These are phyloP conservation scores for Acorus calamus DNA, from an alignment of 106 monocot genomes.

Conservation along the genomic window DNA sequence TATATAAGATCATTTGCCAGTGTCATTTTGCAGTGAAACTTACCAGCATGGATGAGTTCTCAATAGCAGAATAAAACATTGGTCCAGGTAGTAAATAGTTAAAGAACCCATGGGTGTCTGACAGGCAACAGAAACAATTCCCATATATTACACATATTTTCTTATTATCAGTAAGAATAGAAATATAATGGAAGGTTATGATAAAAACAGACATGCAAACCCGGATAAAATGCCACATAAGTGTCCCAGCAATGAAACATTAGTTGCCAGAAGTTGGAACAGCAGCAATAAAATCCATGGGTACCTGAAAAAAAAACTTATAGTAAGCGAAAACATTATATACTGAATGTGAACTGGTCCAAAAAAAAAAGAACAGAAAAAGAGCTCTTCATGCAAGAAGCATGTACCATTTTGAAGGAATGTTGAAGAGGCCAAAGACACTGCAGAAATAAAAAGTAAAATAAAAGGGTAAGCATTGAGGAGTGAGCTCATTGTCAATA, in stretches of 20 bases:
- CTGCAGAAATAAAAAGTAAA: constrained; percentile 34
- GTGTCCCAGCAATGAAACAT: constrained; percentile 89
- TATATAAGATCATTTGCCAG: no score
- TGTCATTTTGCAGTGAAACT: constrained; percentile 11
- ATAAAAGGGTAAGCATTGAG: neutral
- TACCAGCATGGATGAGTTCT: constrained; percentile 70
- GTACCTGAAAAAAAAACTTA: constrained; percentile 40
- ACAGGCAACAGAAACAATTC: constrained; percentile 11
- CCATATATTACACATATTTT: neutral
- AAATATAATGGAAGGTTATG: neutral
- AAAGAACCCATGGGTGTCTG: constrained; percentile 87
- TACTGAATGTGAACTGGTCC: no score
- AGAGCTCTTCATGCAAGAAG: neutral
- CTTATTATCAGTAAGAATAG: neutral
- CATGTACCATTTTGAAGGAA: constrained; percentile 75
- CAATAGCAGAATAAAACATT: constrained; percentile 74
- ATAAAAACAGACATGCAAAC: constrained; percentile 78
- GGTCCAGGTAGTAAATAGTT: constrained; percentile 73
- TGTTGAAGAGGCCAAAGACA: constrained; percentile 96
- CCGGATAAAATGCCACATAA: constrained; percentile 96
- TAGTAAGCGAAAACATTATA: no score
- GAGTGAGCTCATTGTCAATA: neutral
- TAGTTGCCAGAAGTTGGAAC: constrained; percentile 80
- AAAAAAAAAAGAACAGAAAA: no score
- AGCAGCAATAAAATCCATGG: constrained; percentile 84